Evolutionary conservation across 73 alveolate genomes (phyloP), one percentile per base, ranked within the genome.

Genomic region (Tetrahymena thermophila): DNA sequence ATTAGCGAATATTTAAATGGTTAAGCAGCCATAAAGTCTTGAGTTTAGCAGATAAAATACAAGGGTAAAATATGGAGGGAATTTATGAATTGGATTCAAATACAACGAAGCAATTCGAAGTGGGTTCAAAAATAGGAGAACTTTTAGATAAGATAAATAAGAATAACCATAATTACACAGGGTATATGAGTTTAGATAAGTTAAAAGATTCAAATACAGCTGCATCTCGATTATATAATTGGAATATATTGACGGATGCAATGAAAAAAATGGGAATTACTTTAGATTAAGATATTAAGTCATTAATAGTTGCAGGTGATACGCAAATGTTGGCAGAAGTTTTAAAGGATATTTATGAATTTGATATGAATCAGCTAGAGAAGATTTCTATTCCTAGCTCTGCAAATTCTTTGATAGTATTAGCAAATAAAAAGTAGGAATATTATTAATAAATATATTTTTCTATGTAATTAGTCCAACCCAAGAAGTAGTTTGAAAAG

Each of bases 161-260:
- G 31, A 71, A 34, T n/a, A 71, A 71, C n/a, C 89, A 71, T 71
- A 71, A 71, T 17, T 71, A 71, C 37, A 71, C 89, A 28, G 89
- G 89, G n/a, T 71, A 71, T n/a, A 28, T 71, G 89, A 71, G 89
- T 71, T 71, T 71, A n/a, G 97, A 93, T 17, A 50, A 93, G 93
- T 38, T 98, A 94, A 98, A 98, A 58, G 95, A 95, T 21, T 43
- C 96, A 94, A 44, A 85, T 28, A 98, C 99, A 43, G 98, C 98
- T 14, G 96, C 98, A 83, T 96, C 97, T 35, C 97, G 95, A 85
- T 96, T 98, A 56, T 98, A 94, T 94, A 98, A 98, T 96, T 98
- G 99, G 99, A 98, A 98, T 93, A 57, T 96, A 34, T 42, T 98
- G 37, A 42, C 93, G 1, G 97, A 95, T 95, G 97, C 97, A 15